A percentile compares a stretch with the other conserved stretches of the same genome.
phyloP scores from a whole-genome alignment of 2,329 filamentous ascomycete species.

The Fusarium phyllophilum region DNA sequence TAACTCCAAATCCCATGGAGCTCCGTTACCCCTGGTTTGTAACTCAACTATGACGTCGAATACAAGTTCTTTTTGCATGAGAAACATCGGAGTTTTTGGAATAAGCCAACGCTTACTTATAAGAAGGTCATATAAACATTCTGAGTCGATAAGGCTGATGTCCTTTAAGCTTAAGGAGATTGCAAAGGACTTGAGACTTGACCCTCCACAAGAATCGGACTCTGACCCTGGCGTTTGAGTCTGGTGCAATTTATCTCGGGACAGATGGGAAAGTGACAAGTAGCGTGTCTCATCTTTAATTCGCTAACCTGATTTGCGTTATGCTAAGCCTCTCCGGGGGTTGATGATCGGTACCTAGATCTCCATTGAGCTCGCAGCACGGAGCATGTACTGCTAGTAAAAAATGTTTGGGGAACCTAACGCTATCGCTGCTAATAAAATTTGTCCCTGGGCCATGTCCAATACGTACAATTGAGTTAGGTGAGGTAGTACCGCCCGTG shows the following conservation, averaged over 20 bases:
- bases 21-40: background rate
- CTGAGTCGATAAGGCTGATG: conserved; percentile 21
- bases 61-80: background rate
- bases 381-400: conserved; percentile 6
- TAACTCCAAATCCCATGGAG: background rate
- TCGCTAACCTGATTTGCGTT: conserved; percentile 24
- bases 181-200: conserved; percentile 6
- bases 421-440: conserved; percentile 26
- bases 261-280: conserved; percentile 26
- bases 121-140: background rate
- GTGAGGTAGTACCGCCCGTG: conserved; percentile 12
- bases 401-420: conserved; percentile 3
- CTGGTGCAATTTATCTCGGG: conserved; percentile 1
- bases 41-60: conserved; percentile 17
- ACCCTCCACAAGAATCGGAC: conserved; percentile 4
- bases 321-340: conserved; percentile 19
- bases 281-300: conserved; percentile 33
- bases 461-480: background rate
- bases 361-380: background rate
- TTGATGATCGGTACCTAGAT: conserved; percentile 17
- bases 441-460: conserved; percentile 26
- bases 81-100: background rate
- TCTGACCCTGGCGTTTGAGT: conserved; percentile 7
- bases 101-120: background rate
- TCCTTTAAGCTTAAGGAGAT: conserved; percentile 12